Percentiles rank a stretch among this genome's conserved stretches.
Conservation (phyloP, 768 basidiomycete species). For the Neoboletus subvelutipes region DNA sequence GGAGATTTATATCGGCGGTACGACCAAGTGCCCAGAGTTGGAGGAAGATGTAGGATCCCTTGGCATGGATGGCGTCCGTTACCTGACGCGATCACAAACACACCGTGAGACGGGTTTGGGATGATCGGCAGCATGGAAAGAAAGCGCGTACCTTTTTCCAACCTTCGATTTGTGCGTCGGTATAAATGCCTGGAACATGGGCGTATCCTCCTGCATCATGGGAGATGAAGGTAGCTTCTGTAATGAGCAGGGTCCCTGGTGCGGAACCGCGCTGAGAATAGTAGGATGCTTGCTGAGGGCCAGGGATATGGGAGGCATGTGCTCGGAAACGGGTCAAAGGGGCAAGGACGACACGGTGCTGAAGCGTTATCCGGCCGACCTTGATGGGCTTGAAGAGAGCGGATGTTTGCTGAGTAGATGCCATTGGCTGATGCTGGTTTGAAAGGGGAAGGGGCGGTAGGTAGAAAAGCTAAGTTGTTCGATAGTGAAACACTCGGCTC, state of each 20-base stretch:
- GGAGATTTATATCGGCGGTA: conserved; percentile 33
- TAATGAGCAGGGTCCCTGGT: conserved; percentile 54
- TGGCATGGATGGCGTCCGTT: conserved; percentile 55
- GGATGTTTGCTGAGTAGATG: neutral
- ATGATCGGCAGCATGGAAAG: too few species aligned
- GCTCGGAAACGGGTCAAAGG: conserved; percentile 52
- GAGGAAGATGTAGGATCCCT: conserved; percentile 46
- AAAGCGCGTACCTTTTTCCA: conserved; percentile 45
- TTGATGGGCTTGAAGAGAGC: conserved; percentile 47
- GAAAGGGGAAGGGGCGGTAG: neutral
- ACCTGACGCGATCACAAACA: conserved; percentile 35
- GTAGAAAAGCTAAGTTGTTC: neutral
- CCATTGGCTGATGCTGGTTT: conserved; percentile 1
- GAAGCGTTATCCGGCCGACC: conserved; percentile 41
- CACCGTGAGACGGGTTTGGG: neutral
- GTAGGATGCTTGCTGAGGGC: conserved; percentile 42
- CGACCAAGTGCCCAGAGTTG: conserved; percentile 63
- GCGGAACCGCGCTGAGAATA: conserved; percentile 47
- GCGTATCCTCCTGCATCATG: conserved; percentile 47
- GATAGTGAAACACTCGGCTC: neutral
- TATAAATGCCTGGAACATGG: conserved; percentile 65
- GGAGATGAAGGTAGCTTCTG: conserved; percentile 57
- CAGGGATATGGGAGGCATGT: conserved; percentile 34
- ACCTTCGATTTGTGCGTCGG: conserved; percentile 49
- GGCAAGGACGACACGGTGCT: conserved; percentile 54